These are phyloP conservation scores for Helianthus annuus DNA, from an alignment of 129 eudicot genomes.

Conservation along the genomic window HanXRQr2.0-SUNRISE NC_035445.2:115170041-115170540, in stretches of 20 bases:
- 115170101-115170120: background rate
- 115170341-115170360: background rate
- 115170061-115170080: background rate
- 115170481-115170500: too few relatives aligned
- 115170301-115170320: background rate
- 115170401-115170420: conserved; percentile 8
- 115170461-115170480: too few relatives aligned
- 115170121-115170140: background rate
- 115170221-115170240: background rate
- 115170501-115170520: too few relatives aligned
- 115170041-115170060: background rate
- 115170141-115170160: background rate
- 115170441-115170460: too few relatives aligned
- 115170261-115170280: background rate
- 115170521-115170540: too few relatives aligned
- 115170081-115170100: background rate
- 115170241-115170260: background rate
- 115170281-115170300: background rate
- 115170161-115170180: background rate
- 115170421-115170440: background rate
- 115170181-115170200: background rate
- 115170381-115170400: background rate
- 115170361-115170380: background rate
- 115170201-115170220: background rate
- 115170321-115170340: background rate